Conservation (phyloP, 1,284 basidiomycete species). For the Cystobasidiaceae sp. region DNA sequence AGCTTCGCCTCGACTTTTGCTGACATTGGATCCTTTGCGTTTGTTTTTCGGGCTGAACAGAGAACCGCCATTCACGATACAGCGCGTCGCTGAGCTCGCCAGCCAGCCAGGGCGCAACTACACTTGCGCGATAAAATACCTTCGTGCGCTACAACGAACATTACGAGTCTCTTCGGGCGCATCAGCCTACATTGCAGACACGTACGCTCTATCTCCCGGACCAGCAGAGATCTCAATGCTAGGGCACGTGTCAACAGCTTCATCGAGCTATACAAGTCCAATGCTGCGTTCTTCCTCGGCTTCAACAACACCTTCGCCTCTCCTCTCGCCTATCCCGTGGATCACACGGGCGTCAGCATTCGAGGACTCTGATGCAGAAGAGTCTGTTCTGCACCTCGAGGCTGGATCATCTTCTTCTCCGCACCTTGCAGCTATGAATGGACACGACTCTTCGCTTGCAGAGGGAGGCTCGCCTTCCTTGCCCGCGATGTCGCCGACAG, state of each 20-base stretch:
- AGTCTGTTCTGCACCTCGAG: background rate
- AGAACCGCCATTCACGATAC: slow-evolving; percentile 77
- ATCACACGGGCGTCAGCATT: slow-evolving; percentile 42
- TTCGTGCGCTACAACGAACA: slow-evolving; percentile 79
- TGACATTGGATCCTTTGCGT: background rate
- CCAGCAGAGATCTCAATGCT: slow-evolving; percentile 44
- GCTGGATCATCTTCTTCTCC: slow-evolving; percentile 15
- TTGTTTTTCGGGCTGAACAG: background rate
- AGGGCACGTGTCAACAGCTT: slow-evolving; percentile 19
- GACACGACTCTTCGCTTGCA: slow-evolving; percentile 25
- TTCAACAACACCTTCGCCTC: slow-evolving; percentile 47
- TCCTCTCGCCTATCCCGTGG: slow-evolving; percentile 29
- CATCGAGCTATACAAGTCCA: slow-evolving; percentile 4
- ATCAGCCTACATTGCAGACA: slow-evolving; percentile 54
- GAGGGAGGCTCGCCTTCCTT: slow-evolving; percentile 25
- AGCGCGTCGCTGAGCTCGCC: slow-evolving; percentile 82
- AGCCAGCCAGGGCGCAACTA: slow-evolving; percentile 66
- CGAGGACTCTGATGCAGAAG: slow-evolving; percentile 15
- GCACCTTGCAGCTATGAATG: slow-evolving; percentile 13
- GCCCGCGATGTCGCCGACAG: slow-evolving; percentile 22
- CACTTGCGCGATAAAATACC: slow-evolving; percentile 75
- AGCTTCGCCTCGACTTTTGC: background rate
- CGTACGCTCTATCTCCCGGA: slow-evolving; percentile 57
- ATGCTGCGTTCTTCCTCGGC: slow-evolving; percentile 8
- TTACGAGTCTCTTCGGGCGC: slow-evolving; percentile 70